Conservation (phyloP, 805 yeast genomes). For the Saccharomycopsis sp. region DNA sequence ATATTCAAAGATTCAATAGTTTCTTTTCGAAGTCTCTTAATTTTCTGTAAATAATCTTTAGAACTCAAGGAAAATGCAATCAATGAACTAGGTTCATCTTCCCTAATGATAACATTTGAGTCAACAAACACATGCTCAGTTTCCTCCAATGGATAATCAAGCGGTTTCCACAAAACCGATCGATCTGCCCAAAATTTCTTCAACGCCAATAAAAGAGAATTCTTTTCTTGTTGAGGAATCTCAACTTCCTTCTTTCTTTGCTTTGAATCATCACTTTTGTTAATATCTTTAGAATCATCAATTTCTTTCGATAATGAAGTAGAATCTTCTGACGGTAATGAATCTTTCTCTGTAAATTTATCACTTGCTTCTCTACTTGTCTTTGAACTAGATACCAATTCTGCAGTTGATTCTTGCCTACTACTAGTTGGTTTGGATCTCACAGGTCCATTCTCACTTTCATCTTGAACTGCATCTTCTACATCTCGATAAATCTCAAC, state of each 20-base stretch:
- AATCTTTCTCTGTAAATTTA: neutral
- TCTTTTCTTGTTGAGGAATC: conserved; percentile 51
- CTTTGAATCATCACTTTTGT: conserved; percentile 9
- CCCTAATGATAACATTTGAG: conserved; percentile 87
- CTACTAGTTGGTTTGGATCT: neutral
- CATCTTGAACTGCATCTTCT: conserved; percentile 72
- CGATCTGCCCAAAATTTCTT: conserved; percentile 97
- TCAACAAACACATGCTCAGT: conserved; percentile 91
- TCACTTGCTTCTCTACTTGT: neutral
- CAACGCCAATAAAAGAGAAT: conserved; percentile 73
- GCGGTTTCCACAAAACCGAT: conserved; percentile 91
- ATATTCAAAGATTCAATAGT: conserved; percentile 10
- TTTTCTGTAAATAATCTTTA: conserved; percentile 67
- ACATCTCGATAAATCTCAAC: conserved; percentile 87
- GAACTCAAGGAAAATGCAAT: conserved; percentile 90
- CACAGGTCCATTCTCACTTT: conserved; percentile 10
- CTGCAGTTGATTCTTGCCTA: neutral
- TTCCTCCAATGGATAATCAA: conserved; percentile 70
- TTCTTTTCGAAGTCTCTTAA: conserved; percentile 31
- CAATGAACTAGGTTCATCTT: conserved; percentile 92
- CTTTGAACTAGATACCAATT: neutral
- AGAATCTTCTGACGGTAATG: neutral
- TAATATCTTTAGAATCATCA: conserved; percentile 8
- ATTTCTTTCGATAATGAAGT: neutral
- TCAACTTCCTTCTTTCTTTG: conserved; percentile 20